Evolutionary conservation across 2,329 filamentous ascomycete genomes (phyloP), one percentile per base, ranked within the genome.

Genomic region (Penicillium sp.): DNA sequence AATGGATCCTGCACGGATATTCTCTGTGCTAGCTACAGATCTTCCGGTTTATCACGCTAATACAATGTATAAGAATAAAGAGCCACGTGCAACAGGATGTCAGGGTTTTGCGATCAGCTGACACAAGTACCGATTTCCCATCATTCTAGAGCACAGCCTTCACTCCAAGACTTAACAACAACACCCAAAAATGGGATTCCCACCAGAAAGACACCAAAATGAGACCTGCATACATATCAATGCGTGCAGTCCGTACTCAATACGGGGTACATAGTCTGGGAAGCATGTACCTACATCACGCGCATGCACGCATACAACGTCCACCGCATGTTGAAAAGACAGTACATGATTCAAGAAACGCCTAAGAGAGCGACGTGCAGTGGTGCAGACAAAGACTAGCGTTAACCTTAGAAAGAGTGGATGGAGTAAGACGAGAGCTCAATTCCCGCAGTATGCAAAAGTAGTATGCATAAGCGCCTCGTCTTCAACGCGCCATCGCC

Each of bases 301-400:
- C 31, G n/a, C 13, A 18, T 32, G 31, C 32, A 44, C 44, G 29
- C 39, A 39, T 22, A n/a, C 42, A 47, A 47, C 20, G 29, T 20
- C 32, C 26, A 38, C 20, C 11, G 6, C 14, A 49, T 49, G 20
- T 48, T 35, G 39, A 43, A 37, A 20, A 26, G 13, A 16, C 11
- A 40, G 13, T 55, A 35, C 38, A 46, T 5, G 34, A 40, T 34
- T 26, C 16, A 26, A 22, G 18, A n/a, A 24, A 34, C 26, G 20
- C 48, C 58, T n/a, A 56, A 62, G 47, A 57, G 24, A 57, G 61
- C 56, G 39, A 54, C 29, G 32, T 60, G 59, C 56, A 62, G 48
- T 52, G 46, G 48, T 14, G 32, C 20, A 32, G 24, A 11, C 32
- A 43, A 26, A 32, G 14, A 20, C 34, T 38, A 26, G 29, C n/a